A percentile compares a stretch with the other conserved stretches of the same genome.
These are phyloP conservation scores for Limnanthes douglasii DNA, from an alignment of 345 rosid species.

Conservation along the genomic window DNA sequence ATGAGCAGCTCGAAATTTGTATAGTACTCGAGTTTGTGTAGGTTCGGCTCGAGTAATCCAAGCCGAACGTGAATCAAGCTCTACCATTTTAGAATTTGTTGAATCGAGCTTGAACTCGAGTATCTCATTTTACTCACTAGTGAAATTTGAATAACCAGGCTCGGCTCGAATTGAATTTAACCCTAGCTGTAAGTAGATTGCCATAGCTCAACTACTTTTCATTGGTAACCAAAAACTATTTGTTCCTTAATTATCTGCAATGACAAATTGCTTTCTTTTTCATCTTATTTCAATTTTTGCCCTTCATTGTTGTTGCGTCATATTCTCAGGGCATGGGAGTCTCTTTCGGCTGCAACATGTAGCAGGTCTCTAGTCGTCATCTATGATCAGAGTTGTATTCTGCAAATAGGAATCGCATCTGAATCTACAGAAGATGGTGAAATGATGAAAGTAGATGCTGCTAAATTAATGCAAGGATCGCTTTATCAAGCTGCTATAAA, in stretches of 20 bases:
- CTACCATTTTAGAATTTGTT: no score
- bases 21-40: no score
- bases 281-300: background rate
- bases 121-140: no score
- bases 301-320: constrained; percentile 2
- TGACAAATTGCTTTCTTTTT: background rate
- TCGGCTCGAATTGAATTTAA: background rate
- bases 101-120: no score
- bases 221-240: no score
- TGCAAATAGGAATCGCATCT: constrained; percentile 76
- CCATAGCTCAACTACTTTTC: no score
- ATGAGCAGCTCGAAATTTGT: no score
- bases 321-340: constrained; percentile 66
- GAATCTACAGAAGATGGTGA: constrained; percentile 22
- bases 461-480: constrained; percentile 50
- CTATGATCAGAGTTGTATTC: constrained; percentile 36
- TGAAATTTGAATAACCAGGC: no score
- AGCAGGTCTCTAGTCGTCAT: constrained; percentile 59
- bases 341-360: constrained; percentile 51
- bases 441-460: constrained; percentile 33
- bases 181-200: background rate
- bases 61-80: no score
- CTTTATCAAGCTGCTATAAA: constrained; percentile 51
- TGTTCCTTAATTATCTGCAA: no score
- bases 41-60: no score